Conservation (phyloP, 148 eudicot genomes). For the Salicornia ramosissima region DNA sequence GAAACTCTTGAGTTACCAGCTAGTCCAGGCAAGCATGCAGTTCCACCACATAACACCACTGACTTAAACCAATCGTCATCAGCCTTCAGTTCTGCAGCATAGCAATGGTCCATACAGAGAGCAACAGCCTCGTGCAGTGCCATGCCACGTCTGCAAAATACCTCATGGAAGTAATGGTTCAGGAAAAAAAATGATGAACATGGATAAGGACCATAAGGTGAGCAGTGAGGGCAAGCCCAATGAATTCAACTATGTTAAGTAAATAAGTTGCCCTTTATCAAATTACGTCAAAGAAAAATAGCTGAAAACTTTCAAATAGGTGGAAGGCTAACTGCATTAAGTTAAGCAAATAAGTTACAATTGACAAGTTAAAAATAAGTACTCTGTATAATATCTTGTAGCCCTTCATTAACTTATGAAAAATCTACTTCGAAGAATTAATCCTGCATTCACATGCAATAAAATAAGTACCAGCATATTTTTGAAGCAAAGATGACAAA, state of each 20-base stretch:
- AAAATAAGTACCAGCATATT: background rate
- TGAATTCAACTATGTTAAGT: background rate
- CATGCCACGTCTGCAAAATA: conserved; percentile 62
- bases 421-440: background rate
- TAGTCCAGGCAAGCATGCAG: conserved; percentile 84
- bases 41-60: conserved; percentile 82
- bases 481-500: conserved; percentile 5
- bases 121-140: conserved; percentile 82
- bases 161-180: background rate
- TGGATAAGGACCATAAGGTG: background rate
- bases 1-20: conserved; percentile 41
- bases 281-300: background rate
- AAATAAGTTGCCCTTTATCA: background rate
- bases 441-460: background rate
- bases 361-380: background rate
- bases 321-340: background rate
- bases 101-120: conserved; percentile 88
- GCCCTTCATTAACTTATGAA: background rate
- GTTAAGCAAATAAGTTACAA: background rate
- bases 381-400: background rate
- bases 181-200: background rate
- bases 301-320: background rate
- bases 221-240: background rate
- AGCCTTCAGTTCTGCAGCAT: conserved; percentile 57
- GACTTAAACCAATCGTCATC: conserved; percentile 86